phyloP scores from a whole-genome alignment of 495 filamentous ascomycete genomes.

The Penicillium steckii region DNA sequence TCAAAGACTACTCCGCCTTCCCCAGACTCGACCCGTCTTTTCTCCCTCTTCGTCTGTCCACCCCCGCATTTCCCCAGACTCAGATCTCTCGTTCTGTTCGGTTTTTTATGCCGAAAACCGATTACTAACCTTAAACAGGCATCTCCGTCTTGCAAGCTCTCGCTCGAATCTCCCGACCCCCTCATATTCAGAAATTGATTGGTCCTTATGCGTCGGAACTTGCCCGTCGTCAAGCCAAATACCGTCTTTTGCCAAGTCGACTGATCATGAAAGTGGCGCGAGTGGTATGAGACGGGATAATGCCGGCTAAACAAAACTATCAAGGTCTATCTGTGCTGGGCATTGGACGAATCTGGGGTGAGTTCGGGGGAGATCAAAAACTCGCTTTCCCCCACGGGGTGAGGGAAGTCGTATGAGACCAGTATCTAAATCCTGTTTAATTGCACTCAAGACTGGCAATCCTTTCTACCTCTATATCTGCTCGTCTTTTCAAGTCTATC shows the following conservation, averaged over 20 bases:
- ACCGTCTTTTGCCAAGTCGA: conserved; percentile 1
- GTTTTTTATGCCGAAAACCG: conserved; percentile 28
- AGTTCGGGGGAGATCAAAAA: conserved; percentile 19
- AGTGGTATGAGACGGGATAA: conserved; percentile 5
- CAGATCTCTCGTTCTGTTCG: conserved; percentile 4
- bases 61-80: conserved; percentile 1
- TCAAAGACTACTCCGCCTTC: neutral
- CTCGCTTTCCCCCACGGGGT: conserved; percentile 36
- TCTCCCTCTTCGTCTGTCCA: neutral
- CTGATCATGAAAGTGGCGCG: neutral
- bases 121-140: conserved; percentile 8
- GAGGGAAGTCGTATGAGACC: conserved; percentile 4
- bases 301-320: neutral
- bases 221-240: conserved; percentile 13
- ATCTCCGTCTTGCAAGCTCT: conserved; percentile 1
- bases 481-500: neutral
- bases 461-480: neutral
- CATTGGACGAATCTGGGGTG: neutral
- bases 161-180: neutral
- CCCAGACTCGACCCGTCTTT: neutral
- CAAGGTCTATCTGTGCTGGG: conserved; percentile 7
- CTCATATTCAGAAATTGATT: conserved; percentile 6
- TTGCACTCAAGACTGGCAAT: neutral
- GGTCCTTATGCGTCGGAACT: conserved; percentile 16
- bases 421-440: neutral